These are phyloP conservation scores for Phialophora expanda DNA, from an alignment of 2,329 filamentous ascomycete species.

Conservation along the genomic window DNA sequence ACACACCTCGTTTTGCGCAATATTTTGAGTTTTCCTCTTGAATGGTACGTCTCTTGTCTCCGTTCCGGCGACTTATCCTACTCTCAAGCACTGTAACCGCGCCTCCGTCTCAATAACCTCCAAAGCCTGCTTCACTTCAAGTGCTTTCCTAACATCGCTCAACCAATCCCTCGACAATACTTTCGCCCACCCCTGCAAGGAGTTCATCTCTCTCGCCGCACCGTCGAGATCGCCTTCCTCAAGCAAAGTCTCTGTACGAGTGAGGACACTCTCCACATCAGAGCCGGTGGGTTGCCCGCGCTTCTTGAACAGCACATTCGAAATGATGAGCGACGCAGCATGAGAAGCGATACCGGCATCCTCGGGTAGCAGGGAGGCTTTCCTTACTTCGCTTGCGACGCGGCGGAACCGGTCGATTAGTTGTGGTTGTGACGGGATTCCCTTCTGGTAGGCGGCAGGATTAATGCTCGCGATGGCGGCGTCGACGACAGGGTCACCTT, in stretches of 20 bases:
- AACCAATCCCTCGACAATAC: slow-evolving; percentile 94
- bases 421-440: slow-evolving; percentile 80
- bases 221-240: slow-evolving; percentile 92
- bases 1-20: not conserved
- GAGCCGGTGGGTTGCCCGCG: slow-evolving; percentile 79
- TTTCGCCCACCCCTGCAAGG: slow-evolving; percentile 90
- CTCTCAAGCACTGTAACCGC: slow-evolving; percentile 81
- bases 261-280: slow-evolving; percentile 92
- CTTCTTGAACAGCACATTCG: slow-evolving; percentile 97
- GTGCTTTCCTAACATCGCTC: slow-evolving; percentile 82
- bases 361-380: slow-evolving; percentile 88
- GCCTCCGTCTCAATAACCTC: slow-evolving; percentile 95
- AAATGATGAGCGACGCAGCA: slow-evolving; percentile 85
- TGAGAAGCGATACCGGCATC: slow-evolving; percentile 94
- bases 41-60: not conserved
- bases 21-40: not conserved
- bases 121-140: slow-evolving; percentile 94
- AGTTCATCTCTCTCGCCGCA: slow-evolving; percentile 94
- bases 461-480: slow-evolving; percentile 97
- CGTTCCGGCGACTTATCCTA: slow-evolving; percentile 61
- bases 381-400: slow-evolving; percentile 89
- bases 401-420: slow-evolving; percentile 95
- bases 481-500: slow-evolving; percentile 81
- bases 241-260: slow-evolving; percentile 83
- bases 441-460: slow-evolving; percentile 88